Evolutionary conservation across 192 early-diverging fungal genomes (phyloP).

Genomic region (Rhizophagus prolifer): DNA sequence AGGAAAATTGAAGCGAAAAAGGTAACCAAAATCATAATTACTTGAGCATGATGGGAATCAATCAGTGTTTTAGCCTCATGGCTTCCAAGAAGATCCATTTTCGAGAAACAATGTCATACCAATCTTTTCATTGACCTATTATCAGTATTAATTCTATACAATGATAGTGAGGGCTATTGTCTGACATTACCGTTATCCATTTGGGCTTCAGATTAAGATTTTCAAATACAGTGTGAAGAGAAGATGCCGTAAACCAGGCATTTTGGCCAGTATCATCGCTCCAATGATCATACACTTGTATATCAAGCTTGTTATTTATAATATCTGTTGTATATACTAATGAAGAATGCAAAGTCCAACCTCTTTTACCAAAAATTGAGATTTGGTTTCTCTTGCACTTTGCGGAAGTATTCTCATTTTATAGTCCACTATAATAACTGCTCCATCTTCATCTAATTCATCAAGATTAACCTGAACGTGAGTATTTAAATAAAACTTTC

Average conservation of each 20-base stretch:
- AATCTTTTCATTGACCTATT: neutral
- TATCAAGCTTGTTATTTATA: neutral
- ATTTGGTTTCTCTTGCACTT: neutral
- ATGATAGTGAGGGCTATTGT: neutral
- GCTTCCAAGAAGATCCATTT: neutral
- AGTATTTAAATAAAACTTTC: neutral
- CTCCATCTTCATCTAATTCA: neutral
- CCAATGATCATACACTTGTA: constrained; percentile 4
- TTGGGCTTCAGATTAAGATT: neutral
- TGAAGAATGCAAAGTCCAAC: neutral
- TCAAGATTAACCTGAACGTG: neutral
- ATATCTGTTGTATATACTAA: constrained; percentile 2
- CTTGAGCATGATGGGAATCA: neutral
- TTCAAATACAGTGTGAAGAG: neutral
- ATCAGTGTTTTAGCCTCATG: neutral
- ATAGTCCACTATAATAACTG: neutral
- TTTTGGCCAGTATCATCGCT: neutral
- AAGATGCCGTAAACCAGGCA: neutral
- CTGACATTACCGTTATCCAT: neutral
- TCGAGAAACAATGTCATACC: neutral
- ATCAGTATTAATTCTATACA: neutral
- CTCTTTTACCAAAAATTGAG: neutral
- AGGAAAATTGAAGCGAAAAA: too few species aligned
- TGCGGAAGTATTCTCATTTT: neutral
- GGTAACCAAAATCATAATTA: neutral